A percentile compares a stretch with the other conserved stretches of the same genome.
These are phyloP conservation scores for Pseudodiploospora longispora DNA, from an alignment of 2,329 filamentous ascomycete genomes.

Conservation along the genomic window DNA sequence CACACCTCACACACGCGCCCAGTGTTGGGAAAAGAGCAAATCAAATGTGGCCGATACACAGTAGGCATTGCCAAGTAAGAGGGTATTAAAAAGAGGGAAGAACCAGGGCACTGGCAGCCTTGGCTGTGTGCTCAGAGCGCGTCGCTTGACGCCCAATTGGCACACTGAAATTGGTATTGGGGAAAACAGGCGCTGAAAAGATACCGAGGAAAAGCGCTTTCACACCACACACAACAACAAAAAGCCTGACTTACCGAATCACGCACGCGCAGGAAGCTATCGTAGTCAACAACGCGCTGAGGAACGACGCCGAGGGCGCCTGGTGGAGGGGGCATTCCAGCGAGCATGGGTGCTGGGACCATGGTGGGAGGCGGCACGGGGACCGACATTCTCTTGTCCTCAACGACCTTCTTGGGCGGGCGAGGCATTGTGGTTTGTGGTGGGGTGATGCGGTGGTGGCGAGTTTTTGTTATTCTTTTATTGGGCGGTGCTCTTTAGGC, in stretches of 20 bases:
- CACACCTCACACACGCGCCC: no score
- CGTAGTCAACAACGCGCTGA: slow-evolving; percentile 50
- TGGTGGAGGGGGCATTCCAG: slow-evolving; percentile 11
- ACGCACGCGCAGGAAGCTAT: slow-evolving; percentile 71
- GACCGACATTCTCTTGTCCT: slow-evolving; percentile 28
- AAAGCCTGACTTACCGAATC: slow-evolving; percentile 61
- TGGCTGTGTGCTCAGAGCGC: not conserved
- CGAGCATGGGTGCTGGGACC: slow-evolving; percentile 24
- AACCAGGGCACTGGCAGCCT: no score
- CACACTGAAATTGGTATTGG: slow-evolving; percentile 1
- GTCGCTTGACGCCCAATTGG: not conserved
- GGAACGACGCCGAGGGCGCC: slow-evolving; percentile 12
- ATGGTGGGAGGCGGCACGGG: slow-evolving; percentile 30
- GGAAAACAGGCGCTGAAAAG: no score
- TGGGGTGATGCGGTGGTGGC: slow-evolving; percentile 1
- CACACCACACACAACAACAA: not conserved
- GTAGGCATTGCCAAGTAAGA: no score
- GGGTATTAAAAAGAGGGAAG: no score
- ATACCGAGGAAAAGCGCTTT: slow-evolving; percentile 3
- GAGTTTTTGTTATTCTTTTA: slow-evolving; percentile 4
- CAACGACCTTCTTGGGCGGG: slow-evolving; percentile 34
- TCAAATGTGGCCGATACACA: no score
- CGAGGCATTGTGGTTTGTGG: slow-evolving; percentile 31
- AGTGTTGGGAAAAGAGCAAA: no score
- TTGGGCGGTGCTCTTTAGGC: not conserved